Conservation (phyloP, 805 yeast species). For the Wickerhamiella brachini region DNA sequence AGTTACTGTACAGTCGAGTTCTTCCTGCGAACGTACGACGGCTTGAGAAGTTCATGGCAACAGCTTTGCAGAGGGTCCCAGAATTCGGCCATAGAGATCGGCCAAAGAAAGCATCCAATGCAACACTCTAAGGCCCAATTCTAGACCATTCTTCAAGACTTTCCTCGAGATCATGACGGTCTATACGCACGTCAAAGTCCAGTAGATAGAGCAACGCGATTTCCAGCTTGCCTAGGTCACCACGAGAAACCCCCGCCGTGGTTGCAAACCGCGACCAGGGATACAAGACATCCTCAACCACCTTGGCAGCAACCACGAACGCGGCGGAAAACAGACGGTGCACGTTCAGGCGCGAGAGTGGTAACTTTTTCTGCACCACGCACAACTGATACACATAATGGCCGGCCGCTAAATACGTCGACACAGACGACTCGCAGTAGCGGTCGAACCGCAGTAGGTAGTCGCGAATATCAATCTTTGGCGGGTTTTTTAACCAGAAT, state of each 20-base stretch:
- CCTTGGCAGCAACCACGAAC: conserved; percentile 33
- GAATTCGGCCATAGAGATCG: too few species aligned
- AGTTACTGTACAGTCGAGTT: neutral
- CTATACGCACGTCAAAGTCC: conserved; percentile 37
- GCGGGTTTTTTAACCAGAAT: conserved; percentile 18
- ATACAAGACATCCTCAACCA: conserved; percentile 34
- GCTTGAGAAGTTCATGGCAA: too few species aligned
- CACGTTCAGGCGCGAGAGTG: conserved; percentile 26
- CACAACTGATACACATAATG: conserved; percentile 24
- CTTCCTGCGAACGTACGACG: too few species aligned
- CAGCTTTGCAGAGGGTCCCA: too few species aligned
- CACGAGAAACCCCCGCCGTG: conserved; percentile 32
- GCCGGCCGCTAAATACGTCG: conserved; percentile 28
- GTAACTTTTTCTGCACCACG: conserved; percentile 20
- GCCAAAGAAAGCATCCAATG: too few species aligned
- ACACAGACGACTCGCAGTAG: conserved; percentile 27
- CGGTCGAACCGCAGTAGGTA: conserved; percentile 27
- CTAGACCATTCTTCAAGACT: conserved; percentile 19
- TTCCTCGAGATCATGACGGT: conserved; percentile 23
- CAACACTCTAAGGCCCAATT: neutral
- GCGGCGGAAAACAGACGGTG: conserved; percentile 34
- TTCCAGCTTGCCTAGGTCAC: conserved; percentile 36
- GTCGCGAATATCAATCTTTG: conserved; percentile 19
- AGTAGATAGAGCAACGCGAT: conserved; percentile 36
- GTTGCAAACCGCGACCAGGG: conserved; percentile 34